Evolutionary conservation across 2,329 filamentous ascomycete genomes (phyloP).

Genomic region (Rhytidhysteron rufulum): DNA sequence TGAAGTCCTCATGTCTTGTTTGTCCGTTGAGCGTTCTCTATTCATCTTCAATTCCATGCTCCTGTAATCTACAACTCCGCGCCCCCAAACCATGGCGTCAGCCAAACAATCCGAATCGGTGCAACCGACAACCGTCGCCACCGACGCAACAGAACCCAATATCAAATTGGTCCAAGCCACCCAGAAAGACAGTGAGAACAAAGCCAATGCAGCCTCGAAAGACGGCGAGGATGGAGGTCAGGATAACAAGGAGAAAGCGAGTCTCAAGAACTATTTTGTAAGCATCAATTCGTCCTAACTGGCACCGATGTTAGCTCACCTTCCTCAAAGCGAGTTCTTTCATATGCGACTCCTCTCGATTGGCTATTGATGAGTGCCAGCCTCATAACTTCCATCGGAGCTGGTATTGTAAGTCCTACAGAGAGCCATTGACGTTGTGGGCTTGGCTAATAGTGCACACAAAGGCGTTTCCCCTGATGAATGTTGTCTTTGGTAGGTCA

Average conservation of each 20-base stretch:
- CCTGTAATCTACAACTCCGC: too few species aligned
- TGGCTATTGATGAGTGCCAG: constrained; percentile 22
- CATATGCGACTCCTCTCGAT: constrained; percentile 31
- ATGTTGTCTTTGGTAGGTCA: constrained; percentile 53
- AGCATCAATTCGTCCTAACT: constrained; percentile 4
- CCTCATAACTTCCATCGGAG: constrained; percentile 27
- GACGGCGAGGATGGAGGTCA: constrained; percentile 3
- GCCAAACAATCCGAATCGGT: background rate
- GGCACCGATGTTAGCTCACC: constrained; percentile 3
- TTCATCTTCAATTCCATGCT: too few species aligned
- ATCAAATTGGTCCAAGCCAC: constrained; percentile 9
- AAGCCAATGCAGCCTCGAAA: constrained; percentile 1
- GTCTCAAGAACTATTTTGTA: constrained; percentile 31
- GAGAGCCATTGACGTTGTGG: background rate
- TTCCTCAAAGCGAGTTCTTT: constrained; percentile 26
- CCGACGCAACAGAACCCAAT: constrained; percentile 5
- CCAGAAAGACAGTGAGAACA: constrained; percentile 5
- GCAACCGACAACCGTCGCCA: background rate
- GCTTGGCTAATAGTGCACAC: background rate
- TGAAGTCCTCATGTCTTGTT: too few species aligned
- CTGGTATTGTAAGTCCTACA: constrained; percentile 20
- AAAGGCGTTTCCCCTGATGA: constrained; percentile 51
- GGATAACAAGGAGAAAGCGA: constrained; percentile 11
- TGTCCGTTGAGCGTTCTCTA: too few species aligned
- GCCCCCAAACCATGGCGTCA: background rate